phyloP scores from a whole-genome alignment of 2,329 filamentous ascomycete genomes.

The Penicillium hesseltinei region DNA sequence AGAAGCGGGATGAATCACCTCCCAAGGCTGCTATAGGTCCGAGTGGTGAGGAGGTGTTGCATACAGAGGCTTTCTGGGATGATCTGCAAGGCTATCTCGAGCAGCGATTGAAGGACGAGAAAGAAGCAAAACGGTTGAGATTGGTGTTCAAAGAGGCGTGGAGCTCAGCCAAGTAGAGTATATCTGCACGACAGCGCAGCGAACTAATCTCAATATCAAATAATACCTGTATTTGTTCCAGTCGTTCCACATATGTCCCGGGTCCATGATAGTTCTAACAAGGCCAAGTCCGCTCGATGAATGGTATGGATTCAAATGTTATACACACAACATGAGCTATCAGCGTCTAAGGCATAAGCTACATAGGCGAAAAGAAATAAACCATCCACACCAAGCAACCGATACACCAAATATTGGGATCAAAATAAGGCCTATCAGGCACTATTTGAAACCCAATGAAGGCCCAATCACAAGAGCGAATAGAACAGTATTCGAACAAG shows the following conservation, averaged over 20 bases:
- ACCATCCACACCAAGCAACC: neutral
- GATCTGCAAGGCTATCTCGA: slow-evolving; percentile 79
- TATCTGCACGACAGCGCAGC: neutral
- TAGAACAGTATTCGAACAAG: neutral
- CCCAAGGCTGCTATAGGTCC: slow-evolving; percentile 49
- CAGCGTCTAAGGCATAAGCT: neutral
- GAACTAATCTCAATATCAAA: slow-evolving; percentile 5
- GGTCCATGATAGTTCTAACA: neutral
- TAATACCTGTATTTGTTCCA: slow-evolving; percentile 12
- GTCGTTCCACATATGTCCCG: neutral
- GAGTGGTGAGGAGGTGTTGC: slow-evolving; percentile 61
- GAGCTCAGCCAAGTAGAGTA: slow-evolving; percentile 32
- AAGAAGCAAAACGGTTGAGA: slow-evolving; percentile 62
- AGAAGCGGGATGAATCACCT: slow-evolving; percentile 28
- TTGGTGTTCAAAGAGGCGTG: slow-evolving; percentile 70
- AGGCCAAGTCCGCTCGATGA: neutral
- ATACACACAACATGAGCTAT: slow-evolving; percentile 19
- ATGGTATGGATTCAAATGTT: slow-evolving; percentile 18
- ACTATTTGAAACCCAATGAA: neutral
- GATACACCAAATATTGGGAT: neutral
- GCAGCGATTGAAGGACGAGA: slow-evolving; percentile 72
- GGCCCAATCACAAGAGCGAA: neutral
- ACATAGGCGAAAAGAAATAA: neutral
- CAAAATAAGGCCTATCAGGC: neutral
- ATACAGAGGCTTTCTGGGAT: slow-evolving; percentile 76